Evolutionary conservation across 2,329 filamentous ascomycete genomes (phyloP).

Genomic region (Monilinia vaccinii-corymbosi): DNA sequence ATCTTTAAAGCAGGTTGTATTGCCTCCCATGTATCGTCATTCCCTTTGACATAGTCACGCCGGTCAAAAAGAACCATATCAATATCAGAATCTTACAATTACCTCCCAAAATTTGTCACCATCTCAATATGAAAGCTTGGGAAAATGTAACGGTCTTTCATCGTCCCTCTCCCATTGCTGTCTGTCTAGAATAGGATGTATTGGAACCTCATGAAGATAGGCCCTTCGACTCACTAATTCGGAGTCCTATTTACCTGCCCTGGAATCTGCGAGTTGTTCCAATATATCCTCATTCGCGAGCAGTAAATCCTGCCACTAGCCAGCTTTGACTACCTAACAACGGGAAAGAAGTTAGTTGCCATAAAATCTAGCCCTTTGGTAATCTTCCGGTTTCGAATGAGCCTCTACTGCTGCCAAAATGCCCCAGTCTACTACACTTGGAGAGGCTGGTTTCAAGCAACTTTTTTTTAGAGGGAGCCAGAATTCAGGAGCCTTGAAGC

Average conservation of each 20-base stretch:
- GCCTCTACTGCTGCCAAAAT: neutral
- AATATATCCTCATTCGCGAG: neutral
- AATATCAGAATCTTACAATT: neutral
- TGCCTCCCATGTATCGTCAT: neutral
- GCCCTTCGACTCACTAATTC: neutral
- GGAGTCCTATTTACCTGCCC: neutral
- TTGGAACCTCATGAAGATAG: neutral
- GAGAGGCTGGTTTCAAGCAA: neutral
- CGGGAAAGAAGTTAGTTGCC: neutral
- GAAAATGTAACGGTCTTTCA: neutral
- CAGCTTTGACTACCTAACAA: neutral
- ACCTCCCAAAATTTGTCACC: neutral
- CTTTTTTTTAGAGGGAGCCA: neutral
- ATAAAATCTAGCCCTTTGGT: neutral
- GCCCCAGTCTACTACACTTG: neutral
- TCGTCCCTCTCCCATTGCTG: neutral
- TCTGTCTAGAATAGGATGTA: neutral
- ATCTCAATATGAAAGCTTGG: neutral
- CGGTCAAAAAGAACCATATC: neutral
- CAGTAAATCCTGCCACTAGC: neutral
- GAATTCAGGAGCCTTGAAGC: neutral
- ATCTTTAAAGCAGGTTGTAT: neutral
- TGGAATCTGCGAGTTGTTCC: neutral
- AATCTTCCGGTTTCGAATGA: neutral
- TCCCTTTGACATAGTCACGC: neutral